phyloP scores from a whole-genome alignment of 129 eudicot species.

The Centella asiatica region DNA sequence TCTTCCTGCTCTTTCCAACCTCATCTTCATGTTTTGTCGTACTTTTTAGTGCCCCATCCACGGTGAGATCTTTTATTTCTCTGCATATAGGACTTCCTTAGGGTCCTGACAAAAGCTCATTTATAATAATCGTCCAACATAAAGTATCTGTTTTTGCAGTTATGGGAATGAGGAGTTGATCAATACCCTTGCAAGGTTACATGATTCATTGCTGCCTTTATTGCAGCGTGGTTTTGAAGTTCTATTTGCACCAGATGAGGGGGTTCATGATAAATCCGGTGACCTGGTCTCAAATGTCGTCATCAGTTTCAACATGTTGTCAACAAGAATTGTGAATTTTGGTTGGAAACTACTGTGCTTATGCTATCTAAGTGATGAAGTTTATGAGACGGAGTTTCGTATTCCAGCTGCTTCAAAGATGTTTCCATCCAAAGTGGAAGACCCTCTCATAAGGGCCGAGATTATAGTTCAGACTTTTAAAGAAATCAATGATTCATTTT shows the following conservation, averaged over 20 bases:
- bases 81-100: background rate
- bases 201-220: constrained; percentile 85
- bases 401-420: constrained; percentile 69
- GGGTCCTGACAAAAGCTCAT: background rate
- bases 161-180: constrained; percentile 74
- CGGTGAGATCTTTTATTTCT: constrained; percentile 1
- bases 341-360: constrained; percentile 64
- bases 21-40: too few species aligned
- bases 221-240: constrained; percentile 50
- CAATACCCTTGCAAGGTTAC: constrained; percentile 52
- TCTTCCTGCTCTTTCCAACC: too few species aligned
- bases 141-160: constrained; percentile 40
- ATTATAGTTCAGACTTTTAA: constrained; percentile 67
- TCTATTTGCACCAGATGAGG: constrained; percentile 31
- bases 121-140: background rate
- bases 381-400: constrained; percentile 33
- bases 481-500: constrained; percentile 55
- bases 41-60: too few species aligned
- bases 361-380: constrained; percentile 73
- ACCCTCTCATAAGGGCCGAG: constrained; percentile 78
- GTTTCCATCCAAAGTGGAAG: constrained; percentile 93
- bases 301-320: constrained; percentile 61
- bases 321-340: constrained; percentile 55
- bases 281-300: constrained; percentile 38
- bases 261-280: constrained; percentile 15